Evolutionary conservation across 164 flowering plant genomes (phyloP), one percentile per base, ranked within the genome.

Genomic region (Magnolia sinica): DNA sequence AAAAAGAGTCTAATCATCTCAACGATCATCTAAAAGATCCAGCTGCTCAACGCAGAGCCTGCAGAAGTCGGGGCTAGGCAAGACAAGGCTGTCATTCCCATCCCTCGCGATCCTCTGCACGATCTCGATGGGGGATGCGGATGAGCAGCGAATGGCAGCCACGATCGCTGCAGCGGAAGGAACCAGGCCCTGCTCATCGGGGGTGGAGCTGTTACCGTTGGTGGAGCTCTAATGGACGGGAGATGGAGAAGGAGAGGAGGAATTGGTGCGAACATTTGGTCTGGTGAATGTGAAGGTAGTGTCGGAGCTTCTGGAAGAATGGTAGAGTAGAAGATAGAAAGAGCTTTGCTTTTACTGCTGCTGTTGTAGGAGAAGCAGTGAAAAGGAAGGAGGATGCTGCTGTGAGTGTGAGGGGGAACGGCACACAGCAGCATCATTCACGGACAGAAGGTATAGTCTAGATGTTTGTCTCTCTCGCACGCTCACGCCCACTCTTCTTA

Each of bases 41-140:
- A 93, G 76, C 76, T 95, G 98, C 71, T 95, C 89, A 29, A 87
- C n/a, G 82, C 97, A 95, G 71, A 93, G 91, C 50, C 92, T 71
- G 80, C 87, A 92, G 71, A 93, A 93, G 70, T 95, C 98, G 11
- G 87, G 74, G 66, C 93, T 92, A 8, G 97, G 98, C 55, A 90
- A 84, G 29, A 90, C 85, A 74, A 91, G 27, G 29, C 85, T 82
- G 45, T 74, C 76, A 66, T 80, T 83, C n/a, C 76, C 85, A 74
- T 83, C 85, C 61, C 77, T 82, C 76, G 89, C 91, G 29, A 87
- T 71, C 73, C 83, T 81, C 84, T 89, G 93, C 20, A 78, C 74
- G 79, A 92, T 89, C 31, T 89, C 92, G 50, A 92, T 92, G 0
- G 94, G 95, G 2, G 95, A 89, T 1, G 80, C 85, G 7, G 97